Base-by-base conservation (phyloP, 768 basidiomycete species). In the Termitomyces sp. region DNA sequence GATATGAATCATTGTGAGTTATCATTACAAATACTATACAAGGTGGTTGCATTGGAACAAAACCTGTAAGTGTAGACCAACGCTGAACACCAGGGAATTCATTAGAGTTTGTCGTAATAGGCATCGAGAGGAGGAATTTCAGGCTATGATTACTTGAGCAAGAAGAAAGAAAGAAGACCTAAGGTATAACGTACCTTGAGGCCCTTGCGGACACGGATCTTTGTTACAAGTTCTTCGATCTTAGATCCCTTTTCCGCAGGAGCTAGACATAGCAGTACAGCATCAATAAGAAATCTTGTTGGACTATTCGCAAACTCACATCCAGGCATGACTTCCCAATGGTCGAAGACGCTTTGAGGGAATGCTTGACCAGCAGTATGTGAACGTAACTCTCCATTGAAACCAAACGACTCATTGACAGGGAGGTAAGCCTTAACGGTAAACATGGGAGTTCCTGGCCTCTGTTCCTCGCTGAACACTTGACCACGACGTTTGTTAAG, bases 401-500 rank as follows among this genome's bases (percentile, higher is more conserved):
- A 98, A 64, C 96, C 95, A 77, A 98, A 97, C 6, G 92, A 94
- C 73, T 94, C 92, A 72, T 79, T 77, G 73, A 94, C 92, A 65
- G 94, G 94, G 33, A 95, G 81, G 80, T 93, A 94, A 38, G 95
- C 95, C 84, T 97, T 98, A 75, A 99, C 91, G 51, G 90, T 98
- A 86, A 96, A 97, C 94, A 98, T 97, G 60, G 97, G 97, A 18
- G 97, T 99, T 78, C 97, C 96, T 4, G 87, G 80, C 68, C 95
- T 81, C 77, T 98, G 97, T 75, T 98, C 97, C 76, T 98, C 92
- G 65, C 90, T 91, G 84, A 96, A 95, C 61, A 99, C 96, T 71
- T 98, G 94, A 63, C 96, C 96, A 83, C 96, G 91, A 70, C 95
- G 91, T 79, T 90, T 94, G 85, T 98, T 98, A 75, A 94, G 76